These are phyloP conservation scores for Brassica nigra DNA, from an alignment of 345 rosid species.

Conservation along the genomic window DNA sequence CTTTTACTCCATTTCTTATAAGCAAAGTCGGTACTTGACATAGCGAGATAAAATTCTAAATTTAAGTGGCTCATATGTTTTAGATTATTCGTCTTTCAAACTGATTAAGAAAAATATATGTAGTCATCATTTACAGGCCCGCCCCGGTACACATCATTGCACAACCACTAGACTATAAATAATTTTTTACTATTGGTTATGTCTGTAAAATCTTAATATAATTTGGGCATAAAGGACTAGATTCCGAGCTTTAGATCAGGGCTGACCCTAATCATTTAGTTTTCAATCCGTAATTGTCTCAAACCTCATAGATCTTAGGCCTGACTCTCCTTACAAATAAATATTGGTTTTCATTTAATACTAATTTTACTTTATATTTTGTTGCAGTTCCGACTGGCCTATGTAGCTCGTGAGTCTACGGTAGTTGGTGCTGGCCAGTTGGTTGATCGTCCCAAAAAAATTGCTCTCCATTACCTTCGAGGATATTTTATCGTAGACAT, in stretches of 20 bases:
- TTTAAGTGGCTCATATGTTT: not conserved
- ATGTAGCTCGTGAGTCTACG: not conserved
- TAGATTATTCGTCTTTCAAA: not conserved
- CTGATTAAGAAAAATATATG: not conserved
- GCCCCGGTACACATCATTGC: not conserved
- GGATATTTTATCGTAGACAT: not conserved
- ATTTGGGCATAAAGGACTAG: not conserved
- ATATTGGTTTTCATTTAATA: not conserved
- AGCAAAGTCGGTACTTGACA: not conserved
- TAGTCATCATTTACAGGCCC: not conserved
- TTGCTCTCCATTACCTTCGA: not conserved
- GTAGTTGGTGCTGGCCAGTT: not conserved
- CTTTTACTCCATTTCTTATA: slow-evolving; percentile 4
- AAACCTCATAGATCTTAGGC: not conserved
- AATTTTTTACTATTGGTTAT: not conserved
- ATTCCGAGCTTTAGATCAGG: no score
- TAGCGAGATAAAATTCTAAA: not conserved
- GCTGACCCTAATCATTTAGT: no score
- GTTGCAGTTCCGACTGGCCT: not conserved
- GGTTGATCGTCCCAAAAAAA: no score
- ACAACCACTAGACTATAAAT: not conserved
- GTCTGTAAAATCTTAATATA: not conserved
- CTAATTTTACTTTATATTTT: no score
- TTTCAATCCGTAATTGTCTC: not conserved
- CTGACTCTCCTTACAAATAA: no score